These are phyloP conservation scores for Pyrenophora teres DNA, from an alignment of 2,329 filamentous ascomycete species.

Conservation along the genomic window DNA sequence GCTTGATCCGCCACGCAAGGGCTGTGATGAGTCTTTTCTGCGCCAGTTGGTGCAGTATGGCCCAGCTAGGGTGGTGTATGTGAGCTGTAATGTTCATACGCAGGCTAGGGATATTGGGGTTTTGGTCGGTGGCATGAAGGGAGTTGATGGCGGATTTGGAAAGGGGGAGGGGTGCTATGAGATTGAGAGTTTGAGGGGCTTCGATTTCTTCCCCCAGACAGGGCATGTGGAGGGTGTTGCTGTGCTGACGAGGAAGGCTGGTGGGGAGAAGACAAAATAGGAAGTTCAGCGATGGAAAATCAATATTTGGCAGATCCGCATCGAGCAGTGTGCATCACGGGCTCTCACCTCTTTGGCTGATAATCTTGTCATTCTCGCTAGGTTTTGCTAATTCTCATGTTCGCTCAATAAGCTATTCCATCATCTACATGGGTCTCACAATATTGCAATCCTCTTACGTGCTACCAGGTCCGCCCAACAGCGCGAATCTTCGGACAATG, in stretches of 20 bases:
- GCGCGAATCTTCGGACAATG: slow-evolving; percentile 91
- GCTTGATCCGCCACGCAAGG: slow-evolving; percentile 94
- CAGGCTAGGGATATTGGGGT: slow-evolving; percentile 92
- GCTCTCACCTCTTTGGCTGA: neutral
- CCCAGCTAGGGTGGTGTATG: slow-evolving; percentile 83
- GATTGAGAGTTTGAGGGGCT: slow-evolving; percentile 88
- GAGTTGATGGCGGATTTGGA: slow-evolving; percentile 44
- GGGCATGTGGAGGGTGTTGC: slow-evolving; percentile 70
- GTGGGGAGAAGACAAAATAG: neutral
- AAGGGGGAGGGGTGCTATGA: slow-evolving; percentile 63
- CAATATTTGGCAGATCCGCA: no score
- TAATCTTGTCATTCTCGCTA: slow-evolving; percentile 16
- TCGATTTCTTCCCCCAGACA: slow-evolving; percentile 96
- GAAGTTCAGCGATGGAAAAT: no score
- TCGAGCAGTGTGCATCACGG: no score
- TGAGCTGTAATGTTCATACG: slow-evolving; percentile 97
- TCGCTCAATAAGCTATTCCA: slow-evolving; percentile 18
- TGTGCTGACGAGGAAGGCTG: slow-evolving; percentile 55
- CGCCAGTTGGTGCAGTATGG: slow-evolving; percentile 77
- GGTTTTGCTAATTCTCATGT: slow-evolving; percentile 22
- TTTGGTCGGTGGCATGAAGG: slow-evolving; percentile 71
- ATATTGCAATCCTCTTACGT: slow-evolving; percentile 54
- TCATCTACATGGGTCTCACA: slow-evolving; percentile 5
- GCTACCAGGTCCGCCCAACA: slow-evolving; percentile 88
- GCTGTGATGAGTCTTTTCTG: slow-evolving; percentile 85